These are phyloP conservation scores for Hyparrhenia diplandra DNA, from an alignment of 176 grass and related monocot species.

Conservation along the genomic window DNA sequence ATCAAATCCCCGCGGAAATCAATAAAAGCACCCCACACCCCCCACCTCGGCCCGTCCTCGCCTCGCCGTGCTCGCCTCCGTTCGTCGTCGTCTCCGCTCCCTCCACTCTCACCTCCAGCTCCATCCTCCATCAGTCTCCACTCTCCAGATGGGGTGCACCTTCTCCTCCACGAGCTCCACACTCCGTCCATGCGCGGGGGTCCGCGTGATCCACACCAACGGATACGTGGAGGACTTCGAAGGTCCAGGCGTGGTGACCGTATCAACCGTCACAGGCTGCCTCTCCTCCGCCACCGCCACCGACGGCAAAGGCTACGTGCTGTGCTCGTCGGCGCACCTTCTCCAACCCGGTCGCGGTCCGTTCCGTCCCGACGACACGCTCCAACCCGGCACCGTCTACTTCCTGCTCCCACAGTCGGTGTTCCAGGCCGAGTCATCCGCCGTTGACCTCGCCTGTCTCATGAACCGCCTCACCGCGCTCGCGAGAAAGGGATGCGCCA, in stretches of 20 bases:
- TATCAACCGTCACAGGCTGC: constrained; percentile 36
- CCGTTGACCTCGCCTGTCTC: constrained; percentile 80
- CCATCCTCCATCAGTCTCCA: too few relatives aligned
- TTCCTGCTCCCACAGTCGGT: constrained; percentile 76
- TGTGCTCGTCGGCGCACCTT: constrained; percentile 71
- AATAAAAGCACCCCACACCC: not conserved
- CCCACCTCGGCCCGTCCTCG: not conserved
- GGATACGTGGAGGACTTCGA: constrained; percentile 91
- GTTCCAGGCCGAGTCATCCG: constrained; percentile 76
- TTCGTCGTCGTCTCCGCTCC: not conserved
- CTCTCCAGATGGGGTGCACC: constrained; percentile 43
- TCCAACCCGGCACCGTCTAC: constrained; percentile 77
- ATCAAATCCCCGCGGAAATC: not conserved
- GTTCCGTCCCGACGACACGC: constrained; percentile 58
- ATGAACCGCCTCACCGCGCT: constrained; percentile 76
- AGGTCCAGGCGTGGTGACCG: constrained; percentile 52
- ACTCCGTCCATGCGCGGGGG: constrained; percentile 43
- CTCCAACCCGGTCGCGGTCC: constrained; percentile 50
- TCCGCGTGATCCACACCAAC: constrained; percentile 94
- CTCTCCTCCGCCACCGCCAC: not conserved
- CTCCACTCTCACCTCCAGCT: not conserved
- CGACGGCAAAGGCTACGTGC: constrained; percentile 37
- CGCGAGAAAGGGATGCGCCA: constrained; percentile 37
- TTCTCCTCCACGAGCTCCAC: not conserved
- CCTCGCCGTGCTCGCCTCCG: not conserved